phyloP scores from a whole-genome alignment of 805 yeast genomes.

The Starmerella sirachaensis region DNA sequence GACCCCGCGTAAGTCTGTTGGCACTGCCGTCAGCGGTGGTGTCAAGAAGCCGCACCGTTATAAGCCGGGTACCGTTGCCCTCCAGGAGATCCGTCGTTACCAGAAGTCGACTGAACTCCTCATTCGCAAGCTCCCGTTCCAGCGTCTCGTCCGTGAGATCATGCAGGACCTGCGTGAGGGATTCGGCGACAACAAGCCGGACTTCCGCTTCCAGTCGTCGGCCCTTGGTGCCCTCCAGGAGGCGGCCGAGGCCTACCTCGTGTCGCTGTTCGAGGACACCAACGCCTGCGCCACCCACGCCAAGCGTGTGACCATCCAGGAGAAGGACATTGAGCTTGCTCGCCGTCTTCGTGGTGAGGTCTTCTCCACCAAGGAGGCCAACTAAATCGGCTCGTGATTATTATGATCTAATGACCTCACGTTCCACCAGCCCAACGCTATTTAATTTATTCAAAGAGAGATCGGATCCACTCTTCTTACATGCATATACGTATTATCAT shows the following conservation, averaged over 20 bases:
- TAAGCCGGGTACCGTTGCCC: constrained; percentile 91
- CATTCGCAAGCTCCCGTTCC: constrained; percentile 83
- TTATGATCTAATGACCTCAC: background rate
- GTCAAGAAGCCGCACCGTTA: constrained; percentile 89
- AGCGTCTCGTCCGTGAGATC: constrained; percentile 79
- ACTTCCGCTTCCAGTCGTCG: constrained; percentile 72
- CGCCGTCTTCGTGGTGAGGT: constrained; percentile 82
- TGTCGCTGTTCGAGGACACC: constrained; percentile 77
- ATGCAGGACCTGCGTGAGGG: constrained; percentile 81
- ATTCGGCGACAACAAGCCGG: constrained; percentile 24
- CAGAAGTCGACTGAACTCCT: constrained; percentile 79
- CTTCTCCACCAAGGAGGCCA: constrained; percentile 20
- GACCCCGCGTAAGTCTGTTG: constrained; percentile 84
- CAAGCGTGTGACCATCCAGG: constrained; percentile 85
- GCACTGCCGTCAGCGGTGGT: constrained; percentile 63
- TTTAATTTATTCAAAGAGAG: constrained; percentile 15
- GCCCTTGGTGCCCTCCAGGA: constrained; percentile 87
- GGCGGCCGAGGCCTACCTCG: constrained; percentile 81
- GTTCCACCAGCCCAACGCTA: constrained; percentile 3
- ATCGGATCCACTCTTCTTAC: too few species aligned
- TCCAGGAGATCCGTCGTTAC: constrained; percentile 85
- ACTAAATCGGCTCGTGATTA: constrained; percentile 7
- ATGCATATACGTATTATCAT: too few species aligned
- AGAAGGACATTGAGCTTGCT: constrained; percentile 82
- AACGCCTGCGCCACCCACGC: constrained; percentile 89